Percentiles rank a stretch among this genome's conserved stretches.
Conservation (phyloP, 2,329 filamentous ascomycete genomes). For the Phoma sp. region DNA sequence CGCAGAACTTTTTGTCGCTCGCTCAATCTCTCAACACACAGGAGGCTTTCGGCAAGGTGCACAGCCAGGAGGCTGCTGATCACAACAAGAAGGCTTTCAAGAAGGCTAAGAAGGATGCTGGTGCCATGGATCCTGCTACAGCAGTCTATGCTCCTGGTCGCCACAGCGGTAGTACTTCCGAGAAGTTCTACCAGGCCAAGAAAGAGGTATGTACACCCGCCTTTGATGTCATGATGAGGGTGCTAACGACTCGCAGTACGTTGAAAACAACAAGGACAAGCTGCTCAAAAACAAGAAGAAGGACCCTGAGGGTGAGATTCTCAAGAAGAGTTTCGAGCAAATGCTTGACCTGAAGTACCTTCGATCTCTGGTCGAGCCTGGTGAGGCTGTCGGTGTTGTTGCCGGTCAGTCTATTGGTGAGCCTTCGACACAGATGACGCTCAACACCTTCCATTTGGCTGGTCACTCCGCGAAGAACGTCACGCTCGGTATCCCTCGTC, state of each 20-base stretch:
- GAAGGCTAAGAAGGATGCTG: slow-evolving; percentile 75
- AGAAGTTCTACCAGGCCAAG: slow-evolving; percentile 78
- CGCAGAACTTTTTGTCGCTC: slow-evolving; percentile 84
- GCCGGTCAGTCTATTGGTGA: slow-evolving; percentile 97
- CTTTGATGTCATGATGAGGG: neutral
- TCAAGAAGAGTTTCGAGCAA: slow-evolving; percentile 75
- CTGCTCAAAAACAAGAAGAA: slow-evolving; percentile 68
- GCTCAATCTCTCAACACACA: slow-evolving; percentile 77
- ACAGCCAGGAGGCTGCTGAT: slow-evolving; percentile 71
- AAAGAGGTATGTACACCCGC: slow-evolving; percentile 58
- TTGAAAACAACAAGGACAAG: slow-evolving; percentile 74
- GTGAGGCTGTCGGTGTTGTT: slow-evolving; percentile 95
- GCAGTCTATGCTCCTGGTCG: slow-evolving; percentile 77
- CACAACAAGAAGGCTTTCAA: slow-evolving; percentile 75
- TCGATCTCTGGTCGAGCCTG: slow-evolving; percentile 88
- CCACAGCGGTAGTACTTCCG: slow-evolving; percentile 85
- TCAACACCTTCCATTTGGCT: slow-evolving; percentile 99
- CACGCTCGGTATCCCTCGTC: slow-evolving; percentile 94
- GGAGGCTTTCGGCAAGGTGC: slow-evolving; percentile 60
- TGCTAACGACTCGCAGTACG: slow-evolving; percentile 62
- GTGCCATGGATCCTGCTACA: slow-evolving; percentile 77
- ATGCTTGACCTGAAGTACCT: slow-evolving; percentile 93
- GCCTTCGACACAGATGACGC: slow-evolving; percentile 97
- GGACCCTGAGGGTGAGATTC: slow-evolving; percentile 56
- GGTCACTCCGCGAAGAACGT: slow-evolving; percentile 99